These are phyloP conservation scores for Picea abies DNA, from an alignment of 83 land plant genomes.

Conservation along the genomic window DNA sequence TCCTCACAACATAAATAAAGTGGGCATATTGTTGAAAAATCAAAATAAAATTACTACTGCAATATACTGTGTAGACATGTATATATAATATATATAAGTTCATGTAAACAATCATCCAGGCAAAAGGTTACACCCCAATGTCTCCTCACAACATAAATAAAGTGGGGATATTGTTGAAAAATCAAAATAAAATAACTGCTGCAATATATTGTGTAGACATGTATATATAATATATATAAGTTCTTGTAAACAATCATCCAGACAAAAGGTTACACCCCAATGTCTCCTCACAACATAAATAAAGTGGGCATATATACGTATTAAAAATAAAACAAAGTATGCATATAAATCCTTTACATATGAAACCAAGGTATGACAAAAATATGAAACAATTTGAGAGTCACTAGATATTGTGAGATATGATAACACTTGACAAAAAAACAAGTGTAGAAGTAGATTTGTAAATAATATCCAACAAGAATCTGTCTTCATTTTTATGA, in stretches of 20 bases:
- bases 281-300: background rate
- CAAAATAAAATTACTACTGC: too few relatives aligned
- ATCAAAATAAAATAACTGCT: too few relatives aligned
- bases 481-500: too few relatives aligned
- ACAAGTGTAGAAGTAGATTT: too few relatives aligned
- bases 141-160: background rate
- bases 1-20: background rate
- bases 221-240: too few relatives aligned
- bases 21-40: background rate
- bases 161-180: background rate
- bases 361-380: background rate
- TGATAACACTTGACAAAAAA: too few relatives aligned
- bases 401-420: background rate
- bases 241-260: constrained; percentile 26
- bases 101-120: constrained; percentile 25
- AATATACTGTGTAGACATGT: too few relatives aligned
- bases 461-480: too few relatives aligned
- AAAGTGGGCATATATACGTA: background rate
- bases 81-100: too few relatives aligned
- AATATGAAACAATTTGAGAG: background rate
- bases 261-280: background rate
- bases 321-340: background rate
- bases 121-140: background rate
- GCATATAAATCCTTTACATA: background rate
- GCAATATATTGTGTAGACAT: too few relatives aligned